A percentile compares a stretch with the other conserved stretches of the same genome.
phyloP scores from a whole-genome alignment of 768 basidiomycete species.

The Leccinum obscurum region DNA sequence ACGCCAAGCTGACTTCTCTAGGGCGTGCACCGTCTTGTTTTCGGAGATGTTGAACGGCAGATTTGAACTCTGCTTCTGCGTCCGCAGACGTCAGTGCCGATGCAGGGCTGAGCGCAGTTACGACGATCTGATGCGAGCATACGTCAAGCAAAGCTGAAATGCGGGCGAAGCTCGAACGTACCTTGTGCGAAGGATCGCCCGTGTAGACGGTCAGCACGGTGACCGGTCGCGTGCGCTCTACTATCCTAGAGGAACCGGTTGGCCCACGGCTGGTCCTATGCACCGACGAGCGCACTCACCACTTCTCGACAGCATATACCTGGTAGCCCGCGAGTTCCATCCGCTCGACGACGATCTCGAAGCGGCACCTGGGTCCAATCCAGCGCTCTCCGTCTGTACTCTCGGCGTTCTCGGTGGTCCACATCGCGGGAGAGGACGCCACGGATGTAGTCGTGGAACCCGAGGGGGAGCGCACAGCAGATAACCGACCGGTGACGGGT shows the following conservation, averaged over 20 bases:
- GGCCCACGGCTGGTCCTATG: neutral
- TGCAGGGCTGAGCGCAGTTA: constrained; percentile 54
- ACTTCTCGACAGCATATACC: constrained; percentile 86
- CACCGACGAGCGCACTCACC: constrained; percentile 44
- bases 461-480: constrained; percentile 34
- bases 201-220: constrained; percentile 74
- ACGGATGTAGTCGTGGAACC: constrained; percentile 29
- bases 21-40: constrained; percentile 71
- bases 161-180: constrained; percentile 23
- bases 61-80: constrained; percentile 58
- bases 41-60: constrained; percentile 58
- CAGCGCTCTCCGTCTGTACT: constrained; percentile 36
- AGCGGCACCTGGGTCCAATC: constrained; percentile 46
- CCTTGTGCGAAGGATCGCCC: constrained; percentile 69
- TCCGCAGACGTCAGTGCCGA: constrained; percentile 42
- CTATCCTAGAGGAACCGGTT: constrained; percentile 50
- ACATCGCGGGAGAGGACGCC: constrained; percentile 3
- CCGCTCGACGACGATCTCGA: constrained; percentile 49
- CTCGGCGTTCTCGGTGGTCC: constrained; percentile 15
- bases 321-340: constrained; percentile 62
- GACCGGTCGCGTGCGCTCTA: constrained; percentile 60
- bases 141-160: constrained; percentile 15
- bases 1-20: constrained; percentile 46
- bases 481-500: constrained; percentile 27
- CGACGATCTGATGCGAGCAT: constrained; percentile 48